Conservation (phyloP, 352 stramenopile genomes). For the Phytopythium aichiense region DNA sequence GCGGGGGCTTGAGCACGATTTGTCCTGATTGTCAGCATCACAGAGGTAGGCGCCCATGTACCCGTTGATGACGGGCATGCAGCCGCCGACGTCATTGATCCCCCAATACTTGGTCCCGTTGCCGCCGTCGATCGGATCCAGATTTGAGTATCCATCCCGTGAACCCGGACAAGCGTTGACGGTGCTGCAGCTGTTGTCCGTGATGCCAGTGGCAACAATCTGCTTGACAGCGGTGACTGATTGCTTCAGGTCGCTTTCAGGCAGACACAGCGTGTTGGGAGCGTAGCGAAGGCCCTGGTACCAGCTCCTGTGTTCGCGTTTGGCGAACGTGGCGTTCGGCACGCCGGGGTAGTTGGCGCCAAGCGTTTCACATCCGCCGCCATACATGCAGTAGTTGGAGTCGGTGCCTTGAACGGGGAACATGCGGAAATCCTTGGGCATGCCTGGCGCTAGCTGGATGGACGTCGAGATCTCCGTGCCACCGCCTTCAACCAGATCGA, state of each 20-base stretch:
- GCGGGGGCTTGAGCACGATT: no score
- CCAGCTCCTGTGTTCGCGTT: conserved; percentile 34
- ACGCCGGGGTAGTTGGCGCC: conserved; percentile 34
- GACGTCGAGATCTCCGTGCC: conserved; percentile 65
- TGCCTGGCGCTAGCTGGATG: conserved; percentile 70
- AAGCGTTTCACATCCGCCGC: conserved; percentile 14
- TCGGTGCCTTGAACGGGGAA: conserved; percentile 5
- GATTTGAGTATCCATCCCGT: conserved; percentile 30
- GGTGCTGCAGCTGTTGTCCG: conserved; percentile 37
- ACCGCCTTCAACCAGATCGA: conserved; percentile 89
- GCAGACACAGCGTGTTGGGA: conserved; percentile 33
- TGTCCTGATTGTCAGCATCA: no score
- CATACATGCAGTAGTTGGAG: conserved; percentile 25
- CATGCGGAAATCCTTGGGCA: conserved; percentile 34
- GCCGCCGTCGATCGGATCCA: conserved; percentile 33
- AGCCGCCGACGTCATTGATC: conserved; percentile 45
- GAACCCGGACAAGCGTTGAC: conserved; percentile 49
- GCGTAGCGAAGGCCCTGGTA: conserved; percentile 60
- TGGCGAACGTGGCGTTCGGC: conserved; percentile 30
- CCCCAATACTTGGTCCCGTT: conserved; percentile 37
- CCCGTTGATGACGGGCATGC: conserved; percentile 44
- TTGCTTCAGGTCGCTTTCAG: conserved; percentile 19
- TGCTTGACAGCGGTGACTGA: conserved; percentile 26
- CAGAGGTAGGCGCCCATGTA: no score
- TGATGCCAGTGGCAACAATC: conserved; percentile 29